Base-by-base conservation (phyloP, 768 basidiomycete species). In the Mycena amicta region DNA sequence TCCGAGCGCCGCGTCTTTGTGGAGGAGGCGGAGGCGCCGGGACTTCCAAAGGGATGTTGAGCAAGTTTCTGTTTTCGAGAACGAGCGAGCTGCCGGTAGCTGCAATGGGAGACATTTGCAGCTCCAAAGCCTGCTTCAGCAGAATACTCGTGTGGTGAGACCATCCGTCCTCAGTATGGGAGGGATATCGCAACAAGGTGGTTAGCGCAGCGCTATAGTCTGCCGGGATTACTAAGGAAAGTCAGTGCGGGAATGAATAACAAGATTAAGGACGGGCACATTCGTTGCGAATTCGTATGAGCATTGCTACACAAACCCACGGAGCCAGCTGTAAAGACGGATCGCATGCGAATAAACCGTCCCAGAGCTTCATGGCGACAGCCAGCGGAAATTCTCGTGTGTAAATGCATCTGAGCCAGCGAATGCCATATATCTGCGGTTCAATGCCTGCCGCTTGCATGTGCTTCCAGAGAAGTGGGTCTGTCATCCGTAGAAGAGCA, bases 391-490 rank as follows among this genome's bases (percentile, higher is more conserved):
- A 90, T 72, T 99, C 97, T 47, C 97, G 83, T 3, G 95, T 95
- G 73, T 98, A 98, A 5, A 99, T 77, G 18, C 98, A 76, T 31
- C 97, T 83, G 11, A 98, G 77, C 95, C 95, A 98, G 28, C 97
- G 95, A 57, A 98, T 95, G 56, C 93, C 94, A 75, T 94, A 99
- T 20, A 98, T 90, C 70, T 98, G 97, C 4, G 95, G 95, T 71
- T 99, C 97, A 40, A 98, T 88, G 5, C 91, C 91, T 37, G 86
- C 82, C 31, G 80, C 81, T 63, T 92, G 88, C 76, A 99, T 77
- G 52, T 82, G 80, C 58, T 83, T 82, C 79, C 87, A 89, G 22
- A 98, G 75, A 41, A 84, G 71, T 18, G 93, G 93, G 72, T 99
- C 97, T 26, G 91, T 84, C 23, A 79, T 79, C 69, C 86, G 86